Conservation (phyloP, 75 land plant species). For the Pinus tabuliformis region DNA sequence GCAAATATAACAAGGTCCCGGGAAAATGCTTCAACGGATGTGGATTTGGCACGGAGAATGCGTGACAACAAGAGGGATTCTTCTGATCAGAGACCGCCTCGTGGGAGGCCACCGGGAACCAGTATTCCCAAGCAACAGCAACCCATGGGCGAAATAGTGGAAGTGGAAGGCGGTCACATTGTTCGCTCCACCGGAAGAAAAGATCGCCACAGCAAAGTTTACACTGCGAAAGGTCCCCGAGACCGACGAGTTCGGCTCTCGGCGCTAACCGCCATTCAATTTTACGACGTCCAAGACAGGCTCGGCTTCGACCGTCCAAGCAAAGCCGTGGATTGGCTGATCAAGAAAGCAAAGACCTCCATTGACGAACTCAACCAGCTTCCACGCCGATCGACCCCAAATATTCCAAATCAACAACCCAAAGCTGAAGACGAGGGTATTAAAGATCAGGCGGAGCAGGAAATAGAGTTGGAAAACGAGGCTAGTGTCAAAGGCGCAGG, state of each 20-base stretch:
- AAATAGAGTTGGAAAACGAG: too few relatives aligned
- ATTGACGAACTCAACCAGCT: conserved; percentile 68
- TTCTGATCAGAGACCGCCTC: background rate
- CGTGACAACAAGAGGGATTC: conserved; percentile 6
- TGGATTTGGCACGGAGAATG: conserved; percentile 9
- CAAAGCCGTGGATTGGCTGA: conserved; percentile 86
- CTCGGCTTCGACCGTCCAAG: conserved; percentile 82
- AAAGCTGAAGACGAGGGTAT: background rate
- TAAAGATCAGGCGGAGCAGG: too few relatives aligned
- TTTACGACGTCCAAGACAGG: conserved; percentile 82
- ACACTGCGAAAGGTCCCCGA: conserved; percentile 72
- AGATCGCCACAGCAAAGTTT: conserved; percentile 76
- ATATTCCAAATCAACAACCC: background rate
- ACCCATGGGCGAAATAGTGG: conserved; percentile 51
- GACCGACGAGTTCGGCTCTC: conserved; percentile 78
- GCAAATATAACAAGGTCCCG: background rate
- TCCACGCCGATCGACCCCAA: conserved; percentile 46
- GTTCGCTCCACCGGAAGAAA: conserved; percentile 61
- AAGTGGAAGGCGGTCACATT: conserved; percentile 67
- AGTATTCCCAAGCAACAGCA: conserved; percentile 3
- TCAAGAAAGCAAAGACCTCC: conserved; percentile 64
- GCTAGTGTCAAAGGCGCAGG: background rate
- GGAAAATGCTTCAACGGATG: conserved; percentile 7
- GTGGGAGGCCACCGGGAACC: conserved; percentile 15
- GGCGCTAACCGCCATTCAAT: conserved; percentile 78